These are phyloP conservation scores for Alternaria triticimaculans DNA, from an alignment of 2,329 filamentous ascomycete species.

Conservation along the genomic window DNA sequence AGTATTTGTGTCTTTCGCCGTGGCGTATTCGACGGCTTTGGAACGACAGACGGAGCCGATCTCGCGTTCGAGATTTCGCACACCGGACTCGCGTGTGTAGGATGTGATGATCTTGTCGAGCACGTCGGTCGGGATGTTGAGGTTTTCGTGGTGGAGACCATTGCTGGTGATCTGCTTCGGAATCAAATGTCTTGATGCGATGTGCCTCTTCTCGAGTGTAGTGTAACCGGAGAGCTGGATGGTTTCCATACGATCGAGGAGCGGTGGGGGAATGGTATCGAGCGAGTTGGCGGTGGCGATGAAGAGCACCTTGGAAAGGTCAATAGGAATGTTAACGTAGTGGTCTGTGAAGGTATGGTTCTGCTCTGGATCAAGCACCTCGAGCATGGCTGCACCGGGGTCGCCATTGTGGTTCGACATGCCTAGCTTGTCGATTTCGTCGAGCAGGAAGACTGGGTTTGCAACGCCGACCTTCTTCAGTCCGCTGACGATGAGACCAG, in stretches of 20 bases:
- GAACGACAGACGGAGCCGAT: constrained; percentile 92
- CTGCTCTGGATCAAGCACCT: constrained; percentile 96
- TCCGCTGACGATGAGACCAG: constrained; percentile 90
- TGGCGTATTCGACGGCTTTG: constrained; percentile 85
- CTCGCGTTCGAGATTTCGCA: constrained; percentile 94
- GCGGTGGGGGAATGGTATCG: constrained; percentile 91
- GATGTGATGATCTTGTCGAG: constrained; percentile 94
- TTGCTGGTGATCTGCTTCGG: constrained; percentile 95
- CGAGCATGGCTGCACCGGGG: constrained; percentile 95
- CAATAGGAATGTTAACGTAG: constrained; percentile 94
- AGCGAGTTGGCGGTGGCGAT: constrained; percentile 96
- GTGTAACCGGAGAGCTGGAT: constrained; percentile 95
- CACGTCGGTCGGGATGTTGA: constrained; percentile 80
- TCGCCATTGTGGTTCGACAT: constrained; percentile 92
- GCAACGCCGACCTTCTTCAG: constrained; percentile 94
- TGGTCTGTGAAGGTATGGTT: constrained; percentile 95
- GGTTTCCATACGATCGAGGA: constrained; percentile 96
- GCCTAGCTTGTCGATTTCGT: constrained; percentile 98
- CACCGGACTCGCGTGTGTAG: constrained; percentile 95
- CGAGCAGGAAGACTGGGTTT: constrained; percentile 93
- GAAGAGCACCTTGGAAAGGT: constrained; percentile 95
- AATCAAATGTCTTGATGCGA: constrained; percentile 89
- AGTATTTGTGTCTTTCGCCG: constrained; percentile 77
- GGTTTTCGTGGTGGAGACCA: constrained; percentile 76
- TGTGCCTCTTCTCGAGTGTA: constrained; percentile 94